A percentile compares a stretch with the other conserved stretches of the same genome.
Evolutionary conservation across 192 early-diverging fungal genomes (phyloP).

Genomic region (Polychytrium aggregatum): DNA sequence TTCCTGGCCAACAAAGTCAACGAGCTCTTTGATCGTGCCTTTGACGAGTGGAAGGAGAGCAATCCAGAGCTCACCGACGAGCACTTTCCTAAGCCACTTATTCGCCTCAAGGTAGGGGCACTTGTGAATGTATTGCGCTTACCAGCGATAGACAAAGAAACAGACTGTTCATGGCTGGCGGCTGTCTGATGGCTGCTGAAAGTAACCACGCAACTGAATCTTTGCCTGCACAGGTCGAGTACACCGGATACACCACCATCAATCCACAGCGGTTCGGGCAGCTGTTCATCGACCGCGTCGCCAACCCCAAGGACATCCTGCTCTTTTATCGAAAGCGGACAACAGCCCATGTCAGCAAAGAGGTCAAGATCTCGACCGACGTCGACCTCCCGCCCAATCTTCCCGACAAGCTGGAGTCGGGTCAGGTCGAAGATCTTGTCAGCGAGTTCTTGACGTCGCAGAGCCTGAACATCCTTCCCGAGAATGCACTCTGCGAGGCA

Average conservation of each 20-base stretch:
- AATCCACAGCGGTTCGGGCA: slow-evolving; percentile 81
- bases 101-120: slow-evolving; percentile 43
- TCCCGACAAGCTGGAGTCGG: slow-evolving; percentile 55
- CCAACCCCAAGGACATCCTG: slow-evolving; percentile 81
- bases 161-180: no score
- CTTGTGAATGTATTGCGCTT: no score
- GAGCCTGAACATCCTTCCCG: slow-evolving; percentile 60
- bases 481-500: slow-evolving; percentile 64
- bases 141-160: no score
- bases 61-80: slow-evolving; percentile 18
- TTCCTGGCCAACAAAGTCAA: slow-evolving; percentile 47
- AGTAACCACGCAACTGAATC: no score
- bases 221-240: no score
- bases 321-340: slow-evolving; percentile 58
- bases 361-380: neutral
- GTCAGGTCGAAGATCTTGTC: slow-evolving; percentile 67
- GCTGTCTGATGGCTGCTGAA: no score
- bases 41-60: slow-evolving; percentile 35
- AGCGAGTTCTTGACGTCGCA: slow-evolving; percentile 56
- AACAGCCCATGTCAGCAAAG: neutral
- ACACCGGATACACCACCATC: slow-evolving; percentile 70
- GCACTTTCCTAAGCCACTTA: slow-evolving; percentile 54
- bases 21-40: slow-evolving; percentile 55
- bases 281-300: slow-evolving; percentile 64
- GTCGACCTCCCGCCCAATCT: slow-evolving; percentile 8